Conservation (phyloP, 495 filamentous ascomycete species). For the Cercophora sp. region DNA sequence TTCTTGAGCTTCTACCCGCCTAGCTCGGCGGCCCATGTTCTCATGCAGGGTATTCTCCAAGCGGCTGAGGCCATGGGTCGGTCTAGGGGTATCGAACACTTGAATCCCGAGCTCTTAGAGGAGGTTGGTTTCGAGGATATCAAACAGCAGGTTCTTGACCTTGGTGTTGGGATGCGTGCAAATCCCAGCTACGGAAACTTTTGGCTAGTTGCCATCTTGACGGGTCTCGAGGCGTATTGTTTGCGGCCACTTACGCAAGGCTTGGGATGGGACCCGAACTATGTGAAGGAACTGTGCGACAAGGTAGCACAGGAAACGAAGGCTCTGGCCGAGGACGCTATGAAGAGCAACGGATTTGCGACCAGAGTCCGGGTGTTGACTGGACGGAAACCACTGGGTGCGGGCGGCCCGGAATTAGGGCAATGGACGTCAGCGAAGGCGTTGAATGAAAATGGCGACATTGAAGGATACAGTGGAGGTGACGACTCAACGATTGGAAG, state of each 20-base stretch:
- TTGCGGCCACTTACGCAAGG: constrained; percentile 59
- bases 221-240: constrained; percentile 59
- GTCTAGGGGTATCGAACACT: constrained; percentile 51
- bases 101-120: constrained; percentile 46
- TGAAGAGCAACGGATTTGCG: constrained; percentile 37
- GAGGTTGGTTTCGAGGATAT: constrained; percentile 62
- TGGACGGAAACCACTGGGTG: constrained; percentile 50
- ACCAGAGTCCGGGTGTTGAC: constrained; percentile 51
- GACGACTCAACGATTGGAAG: constrained; percentile 33
- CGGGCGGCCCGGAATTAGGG: background rate
- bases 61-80: constrained; percentile 42
- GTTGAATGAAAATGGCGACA: constrained; percentile 24
- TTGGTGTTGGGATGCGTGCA: constrained; percentile 55
- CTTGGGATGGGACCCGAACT: constrained; percentile 52
- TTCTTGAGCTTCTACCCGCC: constrained; percentile 39
- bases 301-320: constrained; percentile 51
- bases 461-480: constrained; percentile 19
- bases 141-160: constrained; percentile 47
- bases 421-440: constrained; percentile 25
- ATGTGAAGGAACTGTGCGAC: constrained; percentile 53
- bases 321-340: constrained; percentile 39
- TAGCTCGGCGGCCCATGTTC: constrained; percentile 33
- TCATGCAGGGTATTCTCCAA: constrained; percentile 33
- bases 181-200: constrained; percentile 59
- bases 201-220: constrained; percentile 59